A percentile compares a stretch with the other conserved stretches of the same genome.
Evolutionary conservation across 768 basidiomycete species (phyloP).

Genomic region (Calocera cornea): DNA sequence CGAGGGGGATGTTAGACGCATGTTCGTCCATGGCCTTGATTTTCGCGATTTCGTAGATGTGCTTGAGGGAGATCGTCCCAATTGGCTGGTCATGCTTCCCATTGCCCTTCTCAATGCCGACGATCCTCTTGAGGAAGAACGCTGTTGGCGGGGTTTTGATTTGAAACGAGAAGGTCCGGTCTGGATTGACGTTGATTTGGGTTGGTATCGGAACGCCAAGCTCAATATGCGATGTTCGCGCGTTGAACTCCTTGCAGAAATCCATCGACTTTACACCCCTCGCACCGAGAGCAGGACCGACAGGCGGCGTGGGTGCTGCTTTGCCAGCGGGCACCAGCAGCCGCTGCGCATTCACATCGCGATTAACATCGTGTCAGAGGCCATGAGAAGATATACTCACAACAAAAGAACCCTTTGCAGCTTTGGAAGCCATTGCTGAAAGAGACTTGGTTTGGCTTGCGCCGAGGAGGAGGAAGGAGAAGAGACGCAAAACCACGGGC

Average conservation of each 20-base stretch:
- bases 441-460: not conserved
- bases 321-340: constrained; percentile 85
- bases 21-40: constrained; percentile 87
- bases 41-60: constrained; percentile 97
- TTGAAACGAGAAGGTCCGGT: constrained; percentile 86
- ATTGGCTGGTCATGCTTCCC: constrained; percentile 53
- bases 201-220: constrained; percentile 82
- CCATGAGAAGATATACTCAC: constrained; percentile 33
- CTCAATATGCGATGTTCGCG: constrained; percentile 78
- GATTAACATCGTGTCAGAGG: constrained; percentile 11
- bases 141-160: constrained; percentile 83
- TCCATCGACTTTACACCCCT: constrained; percentile 99
- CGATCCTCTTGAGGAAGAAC: constrained; percentile 81
- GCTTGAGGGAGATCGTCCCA: constrained; percentile 84
- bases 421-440: constrained; percentile 43
- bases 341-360: constrained; percentile 35
- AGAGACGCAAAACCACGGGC: not conserved
- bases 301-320: constrained; percentile 88
- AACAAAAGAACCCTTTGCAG: constrained; percentile 59
- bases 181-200: constrained; percentile 84
- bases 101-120: constrained; percentile 81
- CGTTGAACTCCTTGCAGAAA: constrained; percentile 99
- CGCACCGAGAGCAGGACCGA: constrained; percentile 94
- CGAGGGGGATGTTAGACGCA: constrained; percentile 71
- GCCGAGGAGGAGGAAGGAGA: not conserved